Conservation (phyloP, 306 rosid species). For the Dalbergia oliveri region DNA sequence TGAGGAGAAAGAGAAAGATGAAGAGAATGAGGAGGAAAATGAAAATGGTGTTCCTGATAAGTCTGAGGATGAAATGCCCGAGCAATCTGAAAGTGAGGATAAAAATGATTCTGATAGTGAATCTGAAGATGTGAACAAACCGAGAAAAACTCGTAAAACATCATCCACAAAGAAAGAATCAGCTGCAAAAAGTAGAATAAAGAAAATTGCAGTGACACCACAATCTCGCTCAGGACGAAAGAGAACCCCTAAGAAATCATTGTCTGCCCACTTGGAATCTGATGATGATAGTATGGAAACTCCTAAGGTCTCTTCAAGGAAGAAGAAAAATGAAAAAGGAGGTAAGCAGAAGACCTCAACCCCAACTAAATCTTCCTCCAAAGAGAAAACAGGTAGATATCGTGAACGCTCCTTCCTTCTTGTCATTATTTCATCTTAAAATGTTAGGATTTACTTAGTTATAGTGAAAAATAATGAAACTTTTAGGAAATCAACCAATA, state of each 20-base stretch:
- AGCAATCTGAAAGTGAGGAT: slow-evolving; percentile 77
- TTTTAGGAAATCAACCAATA: slow-evolving; percentile 18
- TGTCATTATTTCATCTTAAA: slow-evolving; percentile 34
- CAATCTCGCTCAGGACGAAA: slow-evolving; percentile 65
- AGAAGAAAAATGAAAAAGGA: slow-evolving; percentile 68
- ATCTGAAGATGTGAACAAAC: slow-evolving; percentile 64
- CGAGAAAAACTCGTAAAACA: slow-evolving; percentile 53
- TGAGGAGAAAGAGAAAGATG: slow-evolving; percentile 64
- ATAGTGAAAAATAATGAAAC: not conserved
- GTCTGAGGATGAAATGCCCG: slow-evolving; percentile 77
- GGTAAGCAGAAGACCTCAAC: slow-evolving; percentile 59
- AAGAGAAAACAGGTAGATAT: slow-evolving; percentile 79
- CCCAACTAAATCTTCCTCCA: slow-evolving; percentile 64
- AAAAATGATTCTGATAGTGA: slow-evolving; percentile 76
- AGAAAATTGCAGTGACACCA: slow-evolving; percentile 54
- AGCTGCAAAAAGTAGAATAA: slow-evolving; percentile 60
- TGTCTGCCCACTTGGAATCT: slow-evolving; percentile 54
- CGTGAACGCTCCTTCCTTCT: slow-evolving; percentile 31
- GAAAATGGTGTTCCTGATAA: slow-evolving; percentile 78
- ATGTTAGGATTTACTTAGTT: not conserved
- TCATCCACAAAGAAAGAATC: slow-evolving; percentile 74
- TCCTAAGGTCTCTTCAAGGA: slow-evolving; percentile 91
- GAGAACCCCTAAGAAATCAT: slow-evolving; percentile 63
- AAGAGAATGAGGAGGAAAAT: slow-evolving; percentile 68
- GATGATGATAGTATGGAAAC: slow-evolving; percentile 71